Evolutionary conservation across 73 alveolate species (phyloP).

Genomic region (Paramecium pentaurelia): DNA sequence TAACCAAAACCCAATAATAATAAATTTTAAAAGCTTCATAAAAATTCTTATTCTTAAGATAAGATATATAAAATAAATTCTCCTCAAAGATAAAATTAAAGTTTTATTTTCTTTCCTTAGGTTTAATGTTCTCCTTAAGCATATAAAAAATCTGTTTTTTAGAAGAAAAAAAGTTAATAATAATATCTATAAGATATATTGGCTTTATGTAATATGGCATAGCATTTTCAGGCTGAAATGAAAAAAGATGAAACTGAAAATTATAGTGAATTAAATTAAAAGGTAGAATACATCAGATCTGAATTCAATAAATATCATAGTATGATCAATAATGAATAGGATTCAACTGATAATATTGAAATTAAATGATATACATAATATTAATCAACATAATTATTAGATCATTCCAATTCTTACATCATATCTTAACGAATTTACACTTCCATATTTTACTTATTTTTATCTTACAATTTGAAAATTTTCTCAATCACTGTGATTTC

Average conservation of each 20-base stretch:
- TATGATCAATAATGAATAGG: background rate
- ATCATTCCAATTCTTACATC: conserved; percentile 44
- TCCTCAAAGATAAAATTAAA: background rate
- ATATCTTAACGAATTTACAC: conserved; percentile 25
- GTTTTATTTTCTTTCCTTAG: background rate
- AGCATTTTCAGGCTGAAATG: background rate
- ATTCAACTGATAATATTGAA: background rate
- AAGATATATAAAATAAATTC: background rate
- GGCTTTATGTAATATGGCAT: background rate
- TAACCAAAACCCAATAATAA: background rate
- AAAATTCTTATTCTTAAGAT: background rate
- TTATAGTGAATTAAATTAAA: background rate
- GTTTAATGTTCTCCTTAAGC: background rate
- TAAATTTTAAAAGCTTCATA: background rate
- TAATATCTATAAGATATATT: background rate
- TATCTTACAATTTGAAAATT: conserved; percentile 88
- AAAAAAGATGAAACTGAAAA: background rate
- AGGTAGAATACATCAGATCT: background rate
- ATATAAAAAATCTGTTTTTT: background rate
- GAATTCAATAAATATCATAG: background rate
- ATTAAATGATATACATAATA: background rate
- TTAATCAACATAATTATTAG: background rate
- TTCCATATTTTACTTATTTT: conserved; percentile 47
- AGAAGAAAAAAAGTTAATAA: background rate
- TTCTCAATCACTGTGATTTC: conserved; percentile 97